Evolutionary conservation across 352 stramenopile species (phyloP).

Genomic region (Phytopythium mirpurense): DNA sequence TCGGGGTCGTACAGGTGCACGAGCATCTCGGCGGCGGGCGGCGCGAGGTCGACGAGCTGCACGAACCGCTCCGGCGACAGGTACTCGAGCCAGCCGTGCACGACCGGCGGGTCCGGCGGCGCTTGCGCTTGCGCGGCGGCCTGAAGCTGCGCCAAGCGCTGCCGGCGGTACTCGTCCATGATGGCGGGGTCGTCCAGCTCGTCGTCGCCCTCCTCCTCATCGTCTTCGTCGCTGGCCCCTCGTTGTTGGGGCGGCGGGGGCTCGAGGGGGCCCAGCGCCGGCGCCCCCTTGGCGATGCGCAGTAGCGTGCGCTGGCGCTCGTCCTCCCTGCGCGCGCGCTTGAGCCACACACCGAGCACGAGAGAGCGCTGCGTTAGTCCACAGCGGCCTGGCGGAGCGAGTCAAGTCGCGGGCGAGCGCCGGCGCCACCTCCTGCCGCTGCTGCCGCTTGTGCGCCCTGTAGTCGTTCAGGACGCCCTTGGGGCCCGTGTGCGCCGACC

Average conservation of each 20-base stretch:
- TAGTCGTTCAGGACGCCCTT: slow-evolving; percentile 84
- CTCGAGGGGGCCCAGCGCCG: slow-evolving; percentile 3
- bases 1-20: slow-evolving; percentile 68
- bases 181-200: slow-evolving; percentile 53
- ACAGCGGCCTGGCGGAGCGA: too few relatives aligned
- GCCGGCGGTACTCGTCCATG: slow-evolving; percentile 50
- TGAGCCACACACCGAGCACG: too few relatives aligned
- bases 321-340: slow-evolving; percentile 39
- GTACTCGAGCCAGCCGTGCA: slow-evolving; percentile 53
- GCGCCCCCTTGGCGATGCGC: slow-evolving; percentile 58
- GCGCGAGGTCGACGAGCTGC: slow-evolving; percentile 24
- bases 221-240: slow-evolving; percentile 11
- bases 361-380: too few relatives aligned
- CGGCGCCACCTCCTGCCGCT: slow-evolving; percentile 56
- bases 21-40: slow-evolving; percentile 21
- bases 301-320: slow-evolving; percentile 46
- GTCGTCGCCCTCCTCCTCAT: slow-evolving; percentile 37
- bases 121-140: slow-evolving; percentile 12
- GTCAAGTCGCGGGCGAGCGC: background rate
- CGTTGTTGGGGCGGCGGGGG: background rate
- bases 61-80: slow-evolving; percentile 58
- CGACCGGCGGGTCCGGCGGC: slow-evolving; percentile 25
- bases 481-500: slow-evolving; percentile 62
- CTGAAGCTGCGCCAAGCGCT: slow-evolving; percentile 69
- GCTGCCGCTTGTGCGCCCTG: slow-evolving; percentile 64